Conservation (phyloP, 2,329 filamentous ascomycete genomes). For the Fusarium foetens region DNA sequence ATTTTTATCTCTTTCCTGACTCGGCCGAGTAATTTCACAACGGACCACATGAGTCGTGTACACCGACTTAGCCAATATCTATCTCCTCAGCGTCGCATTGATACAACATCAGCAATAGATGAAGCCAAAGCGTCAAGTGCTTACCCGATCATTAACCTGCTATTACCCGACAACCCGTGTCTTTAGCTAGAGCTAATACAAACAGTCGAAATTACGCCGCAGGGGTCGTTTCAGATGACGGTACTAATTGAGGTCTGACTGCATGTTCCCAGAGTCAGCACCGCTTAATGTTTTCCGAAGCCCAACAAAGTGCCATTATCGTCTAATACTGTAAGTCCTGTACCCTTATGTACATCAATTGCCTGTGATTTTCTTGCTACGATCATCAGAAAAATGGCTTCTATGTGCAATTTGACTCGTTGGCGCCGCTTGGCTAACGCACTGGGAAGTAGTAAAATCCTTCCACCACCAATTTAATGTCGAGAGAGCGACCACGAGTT, state of each 20-base stretch:
- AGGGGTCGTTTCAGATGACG: not conserved
- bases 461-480: not conserved
- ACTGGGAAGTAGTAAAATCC: not conserved
- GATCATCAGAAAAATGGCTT: not conserved
- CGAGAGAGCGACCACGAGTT: not conserved
- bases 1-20: not conserved
- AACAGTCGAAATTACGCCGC: not conserved
- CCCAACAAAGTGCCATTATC: not conserved
- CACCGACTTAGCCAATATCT: rapidly evolving
- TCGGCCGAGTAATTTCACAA: rapidly evolving
- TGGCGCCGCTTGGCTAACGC: not conserved
- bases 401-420: not conserved
- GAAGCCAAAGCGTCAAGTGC: not conserved
- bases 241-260: not conserved
- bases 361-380: no score
- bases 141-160: not conserved
- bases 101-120: not conserved
- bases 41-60: not conserved
- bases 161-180: not conserved
- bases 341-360: rapidly evolving
- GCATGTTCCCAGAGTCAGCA: not conserved
- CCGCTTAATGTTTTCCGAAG: not conserved
- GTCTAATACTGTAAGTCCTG: not conserved
- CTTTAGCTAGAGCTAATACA: not conserved
- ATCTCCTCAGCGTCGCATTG: not conserved